phyloP scores from a whole-genome alignment of 352 stramenopile genomes.

The Pythium apleroticum region DNA sequence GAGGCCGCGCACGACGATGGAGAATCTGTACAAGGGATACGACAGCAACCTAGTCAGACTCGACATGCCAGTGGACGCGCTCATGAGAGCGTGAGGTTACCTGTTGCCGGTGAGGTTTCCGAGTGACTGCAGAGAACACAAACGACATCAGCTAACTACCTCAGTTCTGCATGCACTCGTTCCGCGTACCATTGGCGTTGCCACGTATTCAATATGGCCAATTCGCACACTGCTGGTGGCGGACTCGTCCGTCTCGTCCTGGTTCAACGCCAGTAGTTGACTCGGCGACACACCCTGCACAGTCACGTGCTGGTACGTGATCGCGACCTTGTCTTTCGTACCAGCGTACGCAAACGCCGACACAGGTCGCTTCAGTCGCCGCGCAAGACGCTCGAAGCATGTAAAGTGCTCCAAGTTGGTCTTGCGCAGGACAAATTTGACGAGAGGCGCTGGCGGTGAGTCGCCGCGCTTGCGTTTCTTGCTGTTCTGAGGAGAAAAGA shows the following conservation, averaged over 20 bases:
- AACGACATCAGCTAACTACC: too few species aligned
- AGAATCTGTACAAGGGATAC: conserved; percentile 35
- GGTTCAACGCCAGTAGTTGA: conserved; percentile 44
- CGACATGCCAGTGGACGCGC: too few species aligned
- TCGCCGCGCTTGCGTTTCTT: conserved; percentile 76
- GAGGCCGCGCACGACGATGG: conserved; percentile 48
- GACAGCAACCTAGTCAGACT: not conserved
- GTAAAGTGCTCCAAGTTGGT: conserved; percentile 74
- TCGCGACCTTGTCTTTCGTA: conserved; percentile 74
- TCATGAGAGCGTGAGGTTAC: too few species aligned
- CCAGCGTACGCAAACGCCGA: conserved; percentile 65
- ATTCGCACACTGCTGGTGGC: conserved; percentile 32
- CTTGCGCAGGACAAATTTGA: conserved; percentile 76
- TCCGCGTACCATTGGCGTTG: conserved; percentile 45
- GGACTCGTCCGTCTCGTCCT: not conserved
- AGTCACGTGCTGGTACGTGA: conserved; percentile 70
- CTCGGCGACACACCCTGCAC: conserved; percentile 44
- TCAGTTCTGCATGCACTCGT: too few species aligned
- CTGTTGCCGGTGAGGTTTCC: conserved; percentile 57
- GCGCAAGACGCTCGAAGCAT: conserved; percentile 59
- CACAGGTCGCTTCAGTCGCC: conserved; percentile 40
- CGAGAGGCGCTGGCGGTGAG: conserved; percentile 31
- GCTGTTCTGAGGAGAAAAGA: conserved; percentile 56
- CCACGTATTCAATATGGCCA: conserved; percentile 54
- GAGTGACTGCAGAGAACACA: conserved; percentile 33